Base-by-base conservation (phyloP, 106 monocot genomes). In the Posidonia australis region DNA sequence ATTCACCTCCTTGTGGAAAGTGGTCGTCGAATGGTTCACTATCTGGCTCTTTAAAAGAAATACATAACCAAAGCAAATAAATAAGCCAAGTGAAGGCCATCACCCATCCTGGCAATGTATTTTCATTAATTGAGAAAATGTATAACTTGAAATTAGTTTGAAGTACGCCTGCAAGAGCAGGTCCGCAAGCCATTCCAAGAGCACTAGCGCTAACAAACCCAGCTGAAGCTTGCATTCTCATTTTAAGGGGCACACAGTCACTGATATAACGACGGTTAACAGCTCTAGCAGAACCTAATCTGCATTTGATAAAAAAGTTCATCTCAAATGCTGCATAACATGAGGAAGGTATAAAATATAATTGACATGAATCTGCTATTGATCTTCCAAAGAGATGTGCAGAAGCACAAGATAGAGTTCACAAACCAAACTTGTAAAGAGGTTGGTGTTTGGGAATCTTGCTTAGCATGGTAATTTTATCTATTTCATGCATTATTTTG, bases 171-270 rank as follows among this genome's bases (percentile, higher is more conserved):
- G 96, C 96, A 66, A 96, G 77, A 16, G 86, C 96, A 72, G 96
- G 96, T 52, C 96, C 96, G 77, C 90, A 90, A 69, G 96, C 96
- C 96, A 96, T 96, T 64, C 96, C 96, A 62, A 96, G 90, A 64
- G 96, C 96, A 82, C 90, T 90, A 20, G 96, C 96, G 70, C 86
- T 90, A 62, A 96, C 96, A 86, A 96, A 96, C 51, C 80, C 90
- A 48, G 96, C 96, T 56, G 96, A 96, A 64, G 96, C 96, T 77
- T 96, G 81, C 75, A 96, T 84, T 26, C 90, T 81, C 45, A 77
- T 80, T 70, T 87, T 90, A 51, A 76, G 63, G 52, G 96, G 90
- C 22, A 96, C 96, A 72, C 96, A 90, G 48, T 96, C 96, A 72
- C 90, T 90, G 67, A 96, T 96, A 63, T 96, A 96, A 13, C 96